A percentile compares a stretch with the other conserved stretches of the same genome.
These are phyloP conservation scores for Ogataea methylovora DNA, from an alignment of 805 yeast species.

Conservation along the genomic window DNA sequence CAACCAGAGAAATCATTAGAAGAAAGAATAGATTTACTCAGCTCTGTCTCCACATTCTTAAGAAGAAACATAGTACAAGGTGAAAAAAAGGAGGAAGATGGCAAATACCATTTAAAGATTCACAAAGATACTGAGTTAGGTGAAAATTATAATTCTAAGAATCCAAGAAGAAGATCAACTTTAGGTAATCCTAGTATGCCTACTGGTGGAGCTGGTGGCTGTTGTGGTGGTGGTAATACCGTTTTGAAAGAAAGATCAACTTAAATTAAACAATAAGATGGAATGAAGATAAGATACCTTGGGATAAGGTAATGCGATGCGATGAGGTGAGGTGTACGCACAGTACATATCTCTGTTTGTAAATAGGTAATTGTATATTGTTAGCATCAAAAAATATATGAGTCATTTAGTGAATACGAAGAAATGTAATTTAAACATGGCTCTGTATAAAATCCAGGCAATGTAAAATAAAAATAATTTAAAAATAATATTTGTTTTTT, in stretches of 20 bases:
- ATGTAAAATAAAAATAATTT: too few species aligned
- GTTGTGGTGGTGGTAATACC: constrained; percentile 43
- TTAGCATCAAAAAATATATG: too few species aligned
- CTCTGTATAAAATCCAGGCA: too few species aligned
- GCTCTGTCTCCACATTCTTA: constrained; percentile 66
- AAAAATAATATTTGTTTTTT: too few species aligned
- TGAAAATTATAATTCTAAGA: constrained; percentile 71
- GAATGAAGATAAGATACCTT: too few species aligned
- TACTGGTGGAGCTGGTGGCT: constrained; percentile 36
- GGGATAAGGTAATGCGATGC: too few species aligned
- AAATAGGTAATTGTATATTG: too few species aligned
- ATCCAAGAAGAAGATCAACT: constrained; percentile 29
- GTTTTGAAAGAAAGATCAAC: constrained; percentile 1
- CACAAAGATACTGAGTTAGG: constrained; percentile 84
- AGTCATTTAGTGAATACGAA: too few species aligned
- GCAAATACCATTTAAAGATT: constrained; percentile 52
- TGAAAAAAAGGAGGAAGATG: constrained; percentile 29
- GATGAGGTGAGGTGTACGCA: too few species aligned
- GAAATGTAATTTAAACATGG: too few species aligned
- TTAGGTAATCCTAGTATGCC: constrained; percentile 15
- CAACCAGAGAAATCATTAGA: constrained; percentile 40
- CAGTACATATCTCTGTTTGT: too few species aligned
- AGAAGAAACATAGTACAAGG: constrained; percentile 86
- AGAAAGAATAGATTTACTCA: constrained; percentile 47
- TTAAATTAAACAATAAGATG: too few species aligned